These are phyloP conservation scores for Conoideocrella luteorostrata DNA, from an alignment of 2,329 filamentous ascomycete species.

Conservation along the genomic window DNA sequence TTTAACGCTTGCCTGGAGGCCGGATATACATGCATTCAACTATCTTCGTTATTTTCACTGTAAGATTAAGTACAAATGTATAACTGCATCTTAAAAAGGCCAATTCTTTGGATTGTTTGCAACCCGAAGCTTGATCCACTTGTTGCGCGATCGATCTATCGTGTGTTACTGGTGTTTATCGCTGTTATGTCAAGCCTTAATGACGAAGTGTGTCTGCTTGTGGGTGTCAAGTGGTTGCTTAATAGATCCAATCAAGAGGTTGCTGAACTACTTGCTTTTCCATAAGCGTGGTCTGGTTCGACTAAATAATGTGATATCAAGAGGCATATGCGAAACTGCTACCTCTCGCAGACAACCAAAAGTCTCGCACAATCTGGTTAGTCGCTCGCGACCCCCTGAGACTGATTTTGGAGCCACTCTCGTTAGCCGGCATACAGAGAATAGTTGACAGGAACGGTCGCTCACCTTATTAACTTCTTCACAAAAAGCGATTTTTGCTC, in stretches of 20 bases:
- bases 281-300: background rate
- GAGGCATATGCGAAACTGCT: conserved; percentile 56
- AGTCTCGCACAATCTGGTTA: conserved; percentile 62
- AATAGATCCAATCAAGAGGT: background rate
- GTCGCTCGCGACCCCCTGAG: conserved; percentile 58
- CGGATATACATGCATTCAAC: background rate
- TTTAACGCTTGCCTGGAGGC: conserved; percentile 22
- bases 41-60: background rate
- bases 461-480: conserved; percentile 56
- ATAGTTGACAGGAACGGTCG: too few species aligned
- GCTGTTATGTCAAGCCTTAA: too few species aligned
- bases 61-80: background rate
- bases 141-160: too few species aligned
- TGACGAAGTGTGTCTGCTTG: too few species aligned
- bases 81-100: background rate
- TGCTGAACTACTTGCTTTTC: too few species aligned
- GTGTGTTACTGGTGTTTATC: too few species aligned
- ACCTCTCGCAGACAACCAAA: conserved; percentile 63
- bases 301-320: conserved; percentile 19
- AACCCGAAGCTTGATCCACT: too few species aligned
- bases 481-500: conserved; percentile 59
- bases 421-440: background rate
- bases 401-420: conserved; percentile 27
- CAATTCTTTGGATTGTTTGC: background rate
- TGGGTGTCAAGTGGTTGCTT: too few species aligned